Evolutionary conservation across 2,329 filamentous ascomycete species (phyloP).

Genomic region (Paradendryphiella salina): DNA sequence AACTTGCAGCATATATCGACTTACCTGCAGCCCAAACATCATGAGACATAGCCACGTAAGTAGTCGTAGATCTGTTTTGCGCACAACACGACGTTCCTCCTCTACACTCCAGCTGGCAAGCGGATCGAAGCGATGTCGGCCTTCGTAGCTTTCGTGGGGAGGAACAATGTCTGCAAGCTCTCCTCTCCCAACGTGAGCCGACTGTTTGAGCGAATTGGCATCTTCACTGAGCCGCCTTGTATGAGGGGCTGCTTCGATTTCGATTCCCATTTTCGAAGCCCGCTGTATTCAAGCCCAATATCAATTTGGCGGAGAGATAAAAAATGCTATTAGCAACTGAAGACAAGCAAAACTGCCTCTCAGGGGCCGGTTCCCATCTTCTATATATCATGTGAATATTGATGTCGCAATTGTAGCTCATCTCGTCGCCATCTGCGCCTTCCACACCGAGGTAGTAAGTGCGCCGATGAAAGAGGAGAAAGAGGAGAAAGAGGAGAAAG

Average conservation of each 20-base stretch:
- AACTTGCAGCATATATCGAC: neutral
- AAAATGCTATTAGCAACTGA: neutral
- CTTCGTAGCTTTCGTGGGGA: constrained; percentile 57
- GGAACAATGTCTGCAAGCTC: constrained; percentile 34
- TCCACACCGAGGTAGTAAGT: constrained; percentile 11
- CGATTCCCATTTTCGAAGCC: constrained; percentile 25
- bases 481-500: constrained; percentile 2
- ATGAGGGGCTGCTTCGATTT: constrained; percentile 29
- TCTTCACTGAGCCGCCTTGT: constrained; percentile 28
- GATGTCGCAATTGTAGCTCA: constrained; percentile 30
- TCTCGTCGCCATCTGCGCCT: constrained; percentile 10
- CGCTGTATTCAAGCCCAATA: neutral
- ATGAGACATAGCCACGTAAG: constrained; percentile 36
- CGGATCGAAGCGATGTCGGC: constrained; percentile 61
- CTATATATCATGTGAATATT: constrained; percentile 6
- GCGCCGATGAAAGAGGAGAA: constrained; percentile 6
- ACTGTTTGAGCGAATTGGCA: constrained; percentile 28
- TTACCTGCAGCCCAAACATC: constrained; percentile 50
- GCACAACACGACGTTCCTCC: constrained; percentile 59
- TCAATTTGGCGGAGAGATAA: neutral
- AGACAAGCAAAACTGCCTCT: neutral
- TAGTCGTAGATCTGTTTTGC: constrained; percentile 50
- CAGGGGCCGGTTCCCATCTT: neutral
- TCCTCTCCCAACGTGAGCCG: constrained; percentile 32
- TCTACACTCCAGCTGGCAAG: constrained; percentile 57